These are phyloP conservation scores for Colletotrichum eleusines DNA, from an alignment of 2,329 filamentous ascomycete genomes.

Conservation along the genomic window DNA sequence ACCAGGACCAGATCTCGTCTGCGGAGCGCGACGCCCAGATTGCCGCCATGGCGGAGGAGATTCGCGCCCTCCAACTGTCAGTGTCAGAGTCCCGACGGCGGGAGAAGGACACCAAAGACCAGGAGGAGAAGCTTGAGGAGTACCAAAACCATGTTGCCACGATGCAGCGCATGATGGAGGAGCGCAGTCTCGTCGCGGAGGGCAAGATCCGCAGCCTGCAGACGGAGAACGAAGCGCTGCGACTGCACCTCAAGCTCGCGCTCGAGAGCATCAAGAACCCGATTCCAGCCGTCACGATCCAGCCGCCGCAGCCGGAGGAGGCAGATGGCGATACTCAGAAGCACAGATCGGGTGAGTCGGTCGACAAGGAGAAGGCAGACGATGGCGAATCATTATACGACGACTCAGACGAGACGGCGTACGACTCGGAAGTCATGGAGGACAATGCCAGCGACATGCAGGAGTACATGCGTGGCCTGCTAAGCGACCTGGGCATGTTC, in stretches of 20 bases:
- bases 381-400: slow-evolving; percentile 62
- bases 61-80: slow-evolving; percentile 84
- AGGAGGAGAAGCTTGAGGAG: slow-evolving; percentile 89
- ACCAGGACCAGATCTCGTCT: slow-evolving; percentile 92
- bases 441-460: slow-evolving; percentile 76
- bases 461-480: slow-evolving; percentile 84
- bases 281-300: slow-evolving; percentile 72
- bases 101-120: slow-evolving; percentile 81
- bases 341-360: slow-evolving; percentile 39
- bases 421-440: slow-evolving; percentile 60
- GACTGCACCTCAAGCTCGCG: slow-evolving; percentile 88
- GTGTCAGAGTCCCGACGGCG: slow-evolving; percentile 73
- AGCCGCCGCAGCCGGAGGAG: slow-evolving; percentile 36
- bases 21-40: slow-evolving; percentile 97
- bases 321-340: slow-evolving; percentile 20
- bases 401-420: slow-evolving; percentile 57
- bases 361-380: slow-evolving; percentile 70
- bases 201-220: slow-evolving; percentile 92
- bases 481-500: slow-evolving; percentile 84
- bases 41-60: slow-evolving; percentile 93
- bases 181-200: slow-evolving; percentile 88
- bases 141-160: slow-evolving; percentile 91
- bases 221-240: slow-evolving; percentile 90
- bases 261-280: slow-evolving; percentile 91
- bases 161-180: slow-evolving; percentile 97